These are phyloP conservation scores for Hibiscus mutabilis DNA, from an alignment of 345 rosid genomes.

Conservation along the genomic window DNA sequence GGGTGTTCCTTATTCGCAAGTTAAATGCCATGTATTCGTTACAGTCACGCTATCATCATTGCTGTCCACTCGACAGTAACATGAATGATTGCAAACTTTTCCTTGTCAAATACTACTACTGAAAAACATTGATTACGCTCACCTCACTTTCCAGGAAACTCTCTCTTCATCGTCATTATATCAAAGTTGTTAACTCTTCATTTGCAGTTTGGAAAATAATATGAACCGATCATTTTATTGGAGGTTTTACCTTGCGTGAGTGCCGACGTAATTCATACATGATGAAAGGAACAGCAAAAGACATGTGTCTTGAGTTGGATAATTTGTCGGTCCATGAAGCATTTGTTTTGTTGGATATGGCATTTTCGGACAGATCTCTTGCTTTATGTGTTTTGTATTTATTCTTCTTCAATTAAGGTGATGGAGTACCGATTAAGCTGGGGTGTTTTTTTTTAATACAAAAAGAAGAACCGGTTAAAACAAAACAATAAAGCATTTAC, in stretches of 20 bases:
- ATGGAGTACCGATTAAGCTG: conserved; percentile 8
- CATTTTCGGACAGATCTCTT: conserved; percentile 7
- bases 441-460: background rate
- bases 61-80: conserved; percentile 12
- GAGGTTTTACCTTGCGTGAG: conserved; percentile 44
- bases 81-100: background rate
- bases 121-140: too few relatives aligned
- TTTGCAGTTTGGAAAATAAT: too few relatives aligned
- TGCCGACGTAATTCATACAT: conserved; percentile 33
- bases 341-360: conserved; percentile 7
- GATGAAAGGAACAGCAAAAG: conserved; percentile 23
- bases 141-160: conserved; percentile 34
- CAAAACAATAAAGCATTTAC: background rate
- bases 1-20: background rate
- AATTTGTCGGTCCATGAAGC: conserved; percentile 48
- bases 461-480: background rate
- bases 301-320: conserved; percentile 49
- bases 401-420: conserved; percentile 1
- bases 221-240: conserved; percentile 7
- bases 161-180: conserved; percentile 1
- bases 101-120: background rate
- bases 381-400: conserved; percentile 11
- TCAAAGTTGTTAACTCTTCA: conserved; percentile 15
- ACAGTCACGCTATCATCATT: conserved; percentile 23
- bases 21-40: background rate